A percentile compares a stretch with the other conserved stretches of the same genome.
Conservation (phyloP, 1,284 basidiomycete species). For the Mycena sp. region DNA sequence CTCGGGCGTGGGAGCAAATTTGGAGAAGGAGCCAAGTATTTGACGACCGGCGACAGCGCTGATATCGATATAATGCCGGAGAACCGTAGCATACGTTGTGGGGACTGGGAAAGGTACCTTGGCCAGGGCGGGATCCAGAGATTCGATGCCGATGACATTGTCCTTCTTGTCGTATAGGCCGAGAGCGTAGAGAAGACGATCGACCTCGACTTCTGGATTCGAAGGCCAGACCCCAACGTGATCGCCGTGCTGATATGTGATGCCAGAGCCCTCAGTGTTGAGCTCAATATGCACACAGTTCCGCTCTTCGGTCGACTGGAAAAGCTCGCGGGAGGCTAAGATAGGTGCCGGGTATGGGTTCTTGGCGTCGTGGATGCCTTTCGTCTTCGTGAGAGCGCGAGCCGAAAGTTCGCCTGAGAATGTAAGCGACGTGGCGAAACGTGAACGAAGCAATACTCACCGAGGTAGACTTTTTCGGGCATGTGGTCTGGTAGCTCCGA, state of each 20-base stretch:
- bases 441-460: conserved; percentile 51
- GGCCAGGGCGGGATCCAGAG: conserved; percentile 95
- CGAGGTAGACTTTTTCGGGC: conserved; percentile 89
- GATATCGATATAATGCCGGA: conserved; percentile 98
- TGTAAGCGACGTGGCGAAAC: conserved; percentile 11
- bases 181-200: conserved; percentile 87
- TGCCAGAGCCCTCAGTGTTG: conserved; percentile 93
- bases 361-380: conserved; percentile 96
- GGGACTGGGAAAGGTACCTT: conserved; percentile 99
- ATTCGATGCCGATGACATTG: conserved; percentile 90
- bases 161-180: conserved; percentile 85
- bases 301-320: conserved; percentile 77
- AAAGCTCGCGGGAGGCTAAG: conserved; percentile 83
- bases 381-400: conserved; percentile 88
- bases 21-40: conserved; percentile 86
- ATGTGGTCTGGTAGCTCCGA: conserved; percentile 82
- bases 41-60: conserved; percentile 94
- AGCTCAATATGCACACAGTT: conserved; percentile 98
- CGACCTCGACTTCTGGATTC: conserved; percentile 93
- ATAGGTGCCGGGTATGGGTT: conserved; percentile 96
- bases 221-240: conserved; percentile 98
- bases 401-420: conserved; percentile 84
- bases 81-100: conserved; percentile 93
- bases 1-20: conserved; percentile 87
- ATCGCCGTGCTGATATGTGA: conserved; percentile 99